phyloP scores from a whole-genome alignment of 768 basidiomycete species.

The Termitomyces sp. region DNA sequence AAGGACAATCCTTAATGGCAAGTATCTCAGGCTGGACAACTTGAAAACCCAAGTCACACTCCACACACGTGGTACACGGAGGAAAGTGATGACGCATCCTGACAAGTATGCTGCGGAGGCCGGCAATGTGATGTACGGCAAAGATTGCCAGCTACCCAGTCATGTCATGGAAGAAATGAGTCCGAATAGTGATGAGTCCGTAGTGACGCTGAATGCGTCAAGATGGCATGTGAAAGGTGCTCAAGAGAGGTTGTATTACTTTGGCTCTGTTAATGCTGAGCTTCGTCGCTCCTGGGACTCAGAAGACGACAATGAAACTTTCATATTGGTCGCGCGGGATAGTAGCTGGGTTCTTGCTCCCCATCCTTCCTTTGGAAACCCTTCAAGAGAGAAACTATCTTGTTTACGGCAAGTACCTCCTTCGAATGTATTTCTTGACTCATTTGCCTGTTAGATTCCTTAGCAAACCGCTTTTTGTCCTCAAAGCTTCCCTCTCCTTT shows the following conservation, averaged over 20 bases:
- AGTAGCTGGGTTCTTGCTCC: constrained; percentile 24
- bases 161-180: not conserved
- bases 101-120: too few species aligned
- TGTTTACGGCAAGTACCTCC: not conserved
- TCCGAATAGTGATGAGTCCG: constrained; percentile 22
- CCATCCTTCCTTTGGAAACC: constrained; percentile 3
- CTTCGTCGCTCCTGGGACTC: constrained; percentile 30
- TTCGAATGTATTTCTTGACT: not conserved
- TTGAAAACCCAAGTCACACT: constrained; percentile 29
- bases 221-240: constrained; percentile 31
- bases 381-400: not conserved
- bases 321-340: constrained; percentile 32
- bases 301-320: constrained; percentile 26
- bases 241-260: constrained; percentile 30
- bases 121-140: not conserved
- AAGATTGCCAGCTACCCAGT: not conserved
- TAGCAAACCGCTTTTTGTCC: not conserved
- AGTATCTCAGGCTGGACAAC: constrained; percentile 32
- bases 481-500: not conserved
- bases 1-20: constrained; percentile 31
- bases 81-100: not conserved
- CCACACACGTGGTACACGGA: constrained; percentile 1
- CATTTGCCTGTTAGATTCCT: not conserved
- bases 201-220: constrained; percentile 21
- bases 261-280: constrained; percentile 30